Base-by-base conservation (phyloP, 345 rosid species). In the Mangifera indica region DNA sequence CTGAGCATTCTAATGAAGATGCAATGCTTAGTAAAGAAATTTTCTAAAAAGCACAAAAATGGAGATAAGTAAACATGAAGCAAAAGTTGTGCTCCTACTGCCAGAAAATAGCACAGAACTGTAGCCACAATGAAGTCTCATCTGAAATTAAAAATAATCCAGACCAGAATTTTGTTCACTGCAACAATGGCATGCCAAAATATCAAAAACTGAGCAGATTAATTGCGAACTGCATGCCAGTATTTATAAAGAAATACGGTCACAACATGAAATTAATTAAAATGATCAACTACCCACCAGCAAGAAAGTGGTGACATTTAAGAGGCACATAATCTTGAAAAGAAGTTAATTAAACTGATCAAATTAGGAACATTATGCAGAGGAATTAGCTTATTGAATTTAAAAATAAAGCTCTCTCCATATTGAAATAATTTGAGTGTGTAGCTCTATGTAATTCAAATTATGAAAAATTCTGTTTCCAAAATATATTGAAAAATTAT, bases 21-120 rank as follows among this genome's bases (percentile, higher is more conserved):
- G 63, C 44, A 6, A 44, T 42, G n/a, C 26, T 57, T 58, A 25
- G 6, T 4, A n/a, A 68, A 77, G 54, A 37, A 66, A 52, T 54
- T 7, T 51, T 45, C 51, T 34, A 14, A 3, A 25, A 60, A 24
- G 48, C 2, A 7, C 21, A n/a, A 15, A 17, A 17, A 29, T 21
- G 14, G 48, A 37, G 25, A 46, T 22, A 64, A 46, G 37, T 14
- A 64, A 64, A 46, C 20, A 40, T 7, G 62, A 68, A 14, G 52
- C 22, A 37, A 29, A 49, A 7, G 44, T 8, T 49, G 51, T 26
- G 56, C 11, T 46, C 40, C 24, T 10, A 32, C 21, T 12, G 61
- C 51, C 21, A 4, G 12, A 14, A 11, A 40, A 55, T 3, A 14
- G 40, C 37, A 64, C 54, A 46, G 11, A 49, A 46, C 26, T 46